Conservation (phyloP, 805 yeast species). For the Wickerhamiella galacta region DNA sequence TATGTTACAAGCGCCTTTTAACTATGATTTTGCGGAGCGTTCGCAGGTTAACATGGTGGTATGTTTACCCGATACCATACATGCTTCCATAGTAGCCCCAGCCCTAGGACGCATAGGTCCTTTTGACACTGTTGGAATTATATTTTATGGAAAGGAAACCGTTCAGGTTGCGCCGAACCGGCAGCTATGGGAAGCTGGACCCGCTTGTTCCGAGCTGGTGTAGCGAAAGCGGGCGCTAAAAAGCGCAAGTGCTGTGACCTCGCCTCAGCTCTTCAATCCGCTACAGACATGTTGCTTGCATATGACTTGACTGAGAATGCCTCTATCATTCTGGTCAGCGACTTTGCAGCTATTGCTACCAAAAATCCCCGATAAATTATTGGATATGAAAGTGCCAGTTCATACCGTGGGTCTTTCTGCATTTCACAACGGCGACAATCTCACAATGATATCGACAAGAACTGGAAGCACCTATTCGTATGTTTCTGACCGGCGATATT, state of each 20-base stretch:
- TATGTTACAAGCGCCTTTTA: slow-evolving; percentile 1
- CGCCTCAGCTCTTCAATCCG: not conserved
- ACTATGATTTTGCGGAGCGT: slow-evolving; percentile 3
- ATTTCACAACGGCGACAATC: not conserved
- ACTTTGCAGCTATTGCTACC: not conserved
- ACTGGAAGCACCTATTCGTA: slow-evolving; percentile 3
- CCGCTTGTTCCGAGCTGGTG: not conserved
- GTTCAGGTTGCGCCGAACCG: slow-evolving; percentile 1
- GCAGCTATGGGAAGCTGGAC: slow-evolving; percentile 5
- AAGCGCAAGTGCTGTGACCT: not conserved
- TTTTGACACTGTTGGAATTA: slow-evolving; percentile 7
- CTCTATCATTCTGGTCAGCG: not conserved
- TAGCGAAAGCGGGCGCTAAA: not conserved
- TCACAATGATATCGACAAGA: slow-evolving; percentile 1
- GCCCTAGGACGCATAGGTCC: slow-evolving; percentile 5
- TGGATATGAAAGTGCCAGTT: not conserved
- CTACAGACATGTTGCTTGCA: slow-evolving; percentile 1
- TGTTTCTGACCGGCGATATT: no score
- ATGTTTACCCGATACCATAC: slow-evolving; percentile 4
- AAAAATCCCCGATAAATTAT: not conserved
- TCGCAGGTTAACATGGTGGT: slow-evolving; percentile 4
- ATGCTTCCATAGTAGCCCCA: slow-evolving; percentile 2
- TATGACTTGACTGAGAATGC: not conserved
- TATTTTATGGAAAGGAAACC: slow-evolving; percentile 2
- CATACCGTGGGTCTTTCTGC: slow-evolving; percentile 4